These are phyloP conservation scores for Ogataea siamensis DNA, from an alignment of 805 yeast genomes.

Conservation along the genomic window DNA sequence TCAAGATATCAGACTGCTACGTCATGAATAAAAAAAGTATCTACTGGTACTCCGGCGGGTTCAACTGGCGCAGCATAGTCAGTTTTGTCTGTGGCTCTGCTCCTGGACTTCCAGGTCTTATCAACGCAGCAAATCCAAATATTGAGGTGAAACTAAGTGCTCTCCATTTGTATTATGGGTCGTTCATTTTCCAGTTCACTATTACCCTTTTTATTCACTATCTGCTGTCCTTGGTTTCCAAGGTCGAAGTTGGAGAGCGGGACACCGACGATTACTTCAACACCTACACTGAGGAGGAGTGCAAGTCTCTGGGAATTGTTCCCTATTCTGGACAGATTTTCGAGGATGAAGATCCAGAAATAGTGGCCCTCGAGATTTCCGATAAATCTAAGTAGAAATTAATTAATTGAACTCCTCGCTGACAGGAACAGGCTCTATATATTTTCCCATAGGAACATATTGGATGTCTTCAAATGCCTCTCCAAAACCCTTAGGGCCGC, in stretches of 20 bases:
- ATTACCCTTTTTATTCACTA: conserved; percentile 40
- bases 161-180: conserved; percentile 42
- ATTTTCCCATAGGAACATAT: conserved; percentile 38
- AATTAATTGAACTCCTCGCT: conserved; percentile 9
- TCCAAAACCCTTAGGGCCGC: conserved; percentile 38
- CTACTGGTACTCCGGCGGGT: conserved; percentile 41
- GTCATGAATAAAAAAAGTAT: conserved; percentile 25
- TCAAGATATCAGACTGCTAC: conserved; percentile 43
- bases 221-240: conserved; percentile 32
- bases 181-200: conserved; percentile 41
- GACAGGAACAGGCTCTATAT: conserved; percentile 20
- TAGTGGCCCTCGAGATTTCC: not conserved
- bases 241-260: conserved; percentile 16
- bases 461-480: conserved; percentile 34
- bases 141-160: conserved; percentile 35
- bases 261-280: conserved; percentile 37
- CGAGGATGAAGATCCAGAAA: conserved; percentile 5
- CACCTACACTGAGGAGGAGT: conserved; percentile 34
- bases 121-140: conserved; percentile 29
- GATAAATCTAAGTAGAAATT: not conserved
- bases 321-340: conserved; percentile 17
- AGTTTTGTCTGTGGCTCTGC: conserved; percentile 41
- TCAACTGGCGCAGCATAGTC: conserved; percentile 41
- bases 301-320: conserved; percentile 29
- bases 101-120: conserved; percentile 51